Evolutionary conservation across 2,329 filamentous ascomycete genomes (phyloP).

Genomic region (Lomentospora prolificans): DNA sequence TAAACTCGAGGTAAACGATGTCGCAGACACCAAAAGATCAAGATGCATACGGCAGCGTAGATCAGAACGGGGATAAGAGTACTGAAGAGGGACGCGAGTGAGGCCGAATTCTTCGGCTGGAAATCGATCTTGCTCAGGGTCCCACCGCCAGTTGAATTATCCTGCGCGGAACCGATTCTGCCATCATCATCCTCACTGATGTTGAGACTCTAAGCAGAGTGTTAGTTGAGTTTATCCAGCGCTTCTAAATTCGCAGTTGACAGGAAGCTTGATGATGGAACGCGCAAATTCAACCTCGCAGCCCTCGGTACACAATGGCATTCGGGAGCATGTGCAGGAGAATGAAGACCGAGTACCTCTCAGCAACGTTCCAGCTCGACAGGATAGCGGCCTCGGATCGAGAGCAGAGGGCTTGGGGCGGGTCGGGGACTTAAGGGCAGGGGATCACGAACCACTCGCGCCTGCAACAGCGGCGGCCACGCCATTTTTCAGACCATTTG

Average conservation of each 20-base stretch:
- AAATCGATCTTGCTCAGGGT: constrained; percentile 24
- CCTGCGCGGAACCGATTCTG: constrained; percentile 32
- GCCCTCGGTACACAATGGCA: too few species aligned
- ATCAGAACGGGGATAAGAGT: constrained; percentile 44
- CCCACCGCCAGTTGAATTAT: constrained; percentile 25
- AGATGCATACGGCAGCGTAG: constrained; percentile 37
- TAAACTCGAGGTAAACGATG: constrained; percentile 42
- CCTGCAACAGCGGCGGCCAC: constrained; percentile 3
- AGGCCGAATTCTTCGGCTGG: constrained; percentile 27
- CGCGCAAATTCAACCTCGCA: too few species aligned
- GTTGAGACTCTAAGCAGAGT: constrained; percentile 2
- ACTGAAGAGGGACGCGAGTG: constrained; percentile 30
- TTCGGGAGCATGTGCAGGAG: too few species aligned
- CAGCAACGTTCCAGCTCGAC: too few species aligned
- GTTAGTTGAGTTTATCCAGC: background rate
- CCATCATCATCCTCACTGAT: constrained; percentile 21
- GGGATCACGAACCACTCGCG: background rate
- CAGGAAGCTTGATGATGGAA: too few species aligned
- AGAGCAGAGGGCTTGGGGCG: background rate
- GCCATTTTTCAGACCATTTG: constrained; percentile 5
- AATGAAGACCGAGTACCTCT: too few species aligned
- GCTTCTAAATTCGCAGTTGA: too few species aligned
- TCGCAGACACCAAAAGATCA: constrained; percentile 40
- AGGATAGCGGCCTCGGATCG: too few species aligned
- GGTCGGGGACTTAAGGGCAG: background rate